Base-by-base conservation (phyloP, 164 flowering plant species). In the Dillenia turbinata region DNA sequence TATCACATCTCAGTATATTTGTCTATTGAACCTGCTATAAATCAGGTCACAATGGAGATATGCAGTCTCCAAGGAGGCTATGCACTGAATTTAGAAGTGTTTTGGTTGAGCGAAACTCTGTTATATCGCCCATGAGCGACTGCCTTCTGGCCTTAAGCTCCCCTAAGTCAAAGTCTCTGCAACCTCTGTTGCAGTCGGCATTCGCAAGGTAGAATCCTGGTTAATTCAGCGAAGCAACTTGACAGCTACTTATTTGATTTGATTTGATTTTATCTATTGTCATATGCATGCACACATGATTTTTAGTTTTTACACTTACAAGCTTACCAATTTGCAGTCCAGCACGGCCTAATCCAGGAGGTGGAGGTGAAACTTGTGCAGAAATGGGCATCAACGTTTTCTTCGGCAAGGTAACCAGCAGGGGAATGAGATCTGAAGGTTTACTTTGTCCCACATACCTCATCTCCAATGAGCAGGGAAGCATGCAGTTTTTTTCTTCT, bases 311-410 rank as follows among this genome's bases (percentile, higher is more conserved):
- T 26, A 26, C 4, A 5, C 33, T 2, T 26, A 26, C 5, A 5
- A 3, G 48, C 14, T 14, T 63, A n/a, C 43, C 33, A 14, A 12
- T 48, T 9, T 77, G 70, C 86, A 95, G 99, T 77, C 99, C 98
- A 47, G 81, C 88, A 56, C 80, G 91, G 61, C 95, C 91, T 61
- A 85, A 73, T 69, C 96, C 95, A 11, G 88, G 85, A 68, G 95
- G 95, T 66, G 90, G 89, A 69, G 99, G 99, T 55, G 99, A 92
- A 83, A 95, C 99, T 55, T 95, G 95, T 72, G 99, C 96, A 9
- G 99, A 95, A 74, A 92, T 98, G 40, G 92, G 93, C 60, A 86
- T 92, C 48, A 85, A 73, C 66, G 71, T 95, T 17, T 88, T 92
- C 72, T 90, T 95, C 67, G 69, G 77, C 69, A 95, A 92, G 97